Conservation (phyloP, 2,329 filamentous ascomycete genomes). For the Aspergillus ibericus region DNA sequence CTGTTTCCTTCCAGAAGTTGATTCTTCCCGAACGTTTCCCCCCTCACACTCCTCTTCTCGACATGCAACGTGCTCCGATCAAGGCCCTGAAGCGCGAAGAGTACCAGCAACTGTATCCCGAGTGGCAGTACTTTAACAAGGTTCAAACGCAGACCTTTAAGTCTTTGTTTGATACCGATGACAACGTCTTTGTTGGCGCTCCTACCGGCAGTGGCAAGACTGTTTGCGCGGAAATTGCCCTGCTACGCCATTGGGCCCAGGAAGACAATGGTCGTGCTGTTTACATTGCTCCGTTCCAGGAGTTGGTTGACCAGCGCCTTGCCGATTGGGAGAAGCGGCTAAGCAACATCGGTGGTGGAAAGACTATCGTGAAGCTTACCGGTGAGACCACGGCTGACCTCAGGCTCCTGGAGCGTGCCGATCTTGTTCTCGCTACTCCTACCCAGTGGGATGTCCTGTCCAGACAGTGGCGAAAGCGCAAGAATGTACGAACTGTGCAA, state of each 20-base stretch:
- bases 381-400: constrained; percentile 90
- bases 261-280: constrained; percentile 74
- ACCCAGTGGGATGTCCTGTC: constrained; percentile 95
- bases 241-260: constrained; percentile 83
- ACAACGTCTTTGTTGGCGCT: constrained; percentile 92
- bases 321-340: constrained; percentile 85
- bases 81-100: constrained; percentile 84
- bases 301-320: constrained; percentile 78
- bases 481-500: constrained; percentile 87
- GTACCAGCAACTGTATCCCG: constrained; percentile 76
- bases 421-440: constrained; percentile 89
- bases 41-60: constrained; percentile 85
- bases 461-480: constrained; percentile 92
- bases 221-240: constrained; percentile 89
- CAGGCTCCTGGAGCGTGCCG: constrained; percentile 80
- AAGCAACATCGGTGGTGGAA: constrained; percentile 71
- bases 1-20: constrained; percentile 92
- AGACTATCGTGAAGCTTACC: constrained; percentile 87
- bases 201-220: constrained; percentile 96
- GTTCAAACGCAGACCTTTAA: constrained; percentile 98
- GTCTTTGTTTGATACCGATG: constrained; percentile 82
- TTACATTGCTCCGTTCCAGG: constrained; percentile 93
- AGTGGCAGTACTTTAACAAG: constrained; percentile 90
- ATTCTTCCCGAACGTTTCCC: constrained; percentile 94
- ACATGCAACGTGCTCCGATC: constrained; percentile 87